phyloP scores from a whole-genome alignment of 1,284 basidiomycete species.

The Boletus smithii region DNA sequence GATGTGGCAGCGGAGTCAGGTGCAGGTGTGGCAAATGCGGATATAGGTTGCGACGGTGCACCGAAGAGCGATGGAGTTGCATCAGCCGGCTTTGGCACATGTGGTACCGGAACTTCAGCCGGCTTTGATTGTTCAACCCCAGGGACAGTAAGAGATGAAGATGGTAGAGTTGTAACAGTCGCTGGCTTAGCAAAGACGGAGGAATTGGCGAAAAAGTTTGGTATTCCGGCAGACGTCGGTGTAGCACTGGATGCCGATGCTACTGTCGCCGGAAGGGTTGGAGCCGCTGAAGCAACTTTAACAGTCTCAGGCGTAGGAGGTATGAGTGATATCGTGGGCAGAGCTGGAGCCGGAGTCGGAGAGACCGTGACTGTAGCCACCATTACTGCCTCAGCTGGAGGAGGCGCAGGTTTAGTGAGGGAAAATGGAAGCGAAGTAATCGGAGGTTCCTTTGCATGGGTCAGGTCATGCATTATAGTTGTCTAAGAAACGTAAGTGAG shows the following conservation, averaged over 20 bases:
- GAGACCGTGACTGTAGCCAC: background rate
- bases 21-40: slow-evolving; percentile 13
- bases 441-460: slow-evolving; percentile 61
- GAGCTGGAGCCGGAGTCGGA: slow-evolving; percentile 6
- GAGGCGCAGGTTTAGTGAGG: slow-evolving; percentile 39
- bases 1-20: slow-evolving; percentile 8
- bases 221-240: slow-evolving; percentile 32
- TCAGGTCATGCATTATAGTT: slow-evolving; percentile 36
- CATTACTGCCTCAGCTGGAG: slow-evolving; percentile 5
- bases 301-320: slow-evolving; percentile 31
- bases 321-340: slow-evolving; percentile 26
- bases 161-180: slow-evolving; percentile 4
- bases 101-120: slow-evolving; percentile 14
- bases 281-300: slow-evolving; percentile 19
- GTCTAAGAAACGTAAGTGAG: slow-evolving; percentile 24
- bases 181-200: slow-evolving; percentile 34
- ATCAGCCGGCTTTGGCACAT: slow-evolving; percentile 9
- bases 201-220: slow-evolving; percentile 51
- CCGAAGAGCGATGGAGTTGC: slow-evolving; percentile 20
- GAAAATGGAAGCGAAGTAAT: slow-evolving; percentile 65
- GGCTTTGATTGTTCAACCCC: slow-evolving; percentile 13
- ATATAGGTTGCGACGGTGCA: slow-evolving; percentile 10
- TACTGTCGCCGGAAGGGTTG: slow-evolving; percentile 12
- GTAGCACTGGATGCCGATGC: slow-evolving; percentile 5
- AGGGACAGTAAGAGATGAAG: slow-evolving; percentile 8